Conservation (phyloP, 805 yeast species). For the Scheffersomyces amazonensis region DNA sequence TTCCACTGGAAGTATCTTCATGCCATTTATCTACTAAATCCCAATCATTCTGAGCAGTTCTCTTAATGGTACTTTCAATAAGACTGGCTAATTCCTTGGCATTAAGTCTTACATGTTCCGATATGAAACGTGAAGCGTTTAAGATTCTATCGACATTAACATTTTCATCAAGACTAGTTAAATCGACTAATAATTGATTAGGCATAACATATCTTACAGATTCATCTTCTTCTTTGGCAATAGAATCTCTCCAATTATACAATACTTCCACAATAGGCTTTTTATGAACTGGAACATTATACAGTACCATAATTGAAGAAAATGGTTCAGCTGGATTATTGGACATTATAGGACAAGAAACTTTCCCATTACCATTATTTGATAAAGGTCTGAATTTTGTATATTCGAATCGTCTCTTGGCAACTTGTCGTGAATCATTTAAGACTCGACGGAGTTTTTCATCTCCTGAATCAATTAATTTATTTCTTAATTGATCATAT, state of each 20-base stretch:
- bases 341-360: constrained; percentile 46
- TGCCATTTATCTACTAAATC: constrained; percentile 29
- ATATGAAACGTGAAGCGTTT: constrained; percentile 41
- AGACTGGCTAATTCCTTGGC: constrained; percentile 58
- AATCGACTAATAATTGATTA: constrained; percentile 65
- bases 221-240: constrained; percentile 80
- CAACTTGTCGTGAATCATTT: constrained; percentile 73
- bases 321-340: constrained; percentile 62
- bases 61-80: constrained; percentile 41
- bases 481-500: constrained; percentile 68
- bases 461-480: constrained; percentile 40
- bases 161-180: constrained; percentile 56
- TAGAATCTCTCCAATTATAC: constrained; percentile 77
- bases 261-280: constrained; percentile 57
- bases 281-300: constrained; percentile 55
- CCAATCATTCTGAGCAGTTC: constrained; percentile 35
- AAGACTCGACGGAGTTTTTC: constrained; percentile 58
- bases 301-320: constrained; percentile 58
- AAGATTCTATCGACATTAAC: constrained; percentile 55
- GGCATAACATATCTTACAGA: constrained; percentile 82
- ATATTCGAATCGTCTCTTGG: constrained; percentile 78
- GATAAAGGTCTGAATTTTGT: constrained; percentile 55
- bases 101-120: constrained; percentile 56
- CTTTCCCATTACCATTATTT: constrained; percentile 19
- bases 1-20: constrained; percentile 3